Base-by-base conservation (phyloP, 2,329 filamentous ascomycete genomes). In the Claviceps lovelessii region DNA sequence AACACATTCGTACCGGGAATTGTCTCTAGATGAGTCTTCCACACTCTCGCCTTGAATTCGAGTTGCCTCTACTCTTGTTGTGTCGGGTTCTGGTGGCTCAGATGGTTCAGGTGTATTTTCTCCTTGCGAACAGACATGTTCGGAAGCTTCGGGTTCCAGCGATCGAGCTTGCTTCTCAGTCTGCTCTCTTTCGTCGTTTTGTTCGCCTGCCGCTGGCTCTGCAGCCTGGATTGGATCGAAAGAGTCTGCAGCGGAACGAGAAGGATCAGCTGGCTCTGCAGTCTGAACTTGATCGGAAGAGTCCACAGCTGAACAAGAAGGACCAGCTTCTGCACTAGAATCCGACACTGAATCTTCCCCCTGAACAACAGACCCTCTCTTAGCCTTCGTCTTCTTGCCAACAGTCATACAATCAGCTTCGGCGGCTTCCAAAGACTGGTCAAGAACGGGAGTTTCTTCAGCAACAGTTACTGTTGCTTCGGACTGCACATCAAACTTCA, bases 101-200 rank as follows among this genome's bases (percentile, higher is more conserved):
- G 63, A 63, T 37, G 60, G 56, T 28, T 65, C 61, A 23, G 60
- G 17, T 17, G 61, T 59, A 17, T 46, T 50, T 29, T 66, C 62
- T n/a, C 57, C 62, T 52, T 70, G 67, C 5, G 65, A 63, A 47
- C 68, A 68, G 10, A 69, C 57, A 10, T 63, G 63, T 55, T 68
- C 66, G 13, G 67, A 68, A 17, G 63, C 37, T 39, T 64, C 57
- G 3, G 65, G 23, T 49, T 49, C 5, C 46, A 52, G 10, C 28
- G 44, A 8, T 51, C 28, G 23, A 39, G 49, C 13, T 57, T 60
- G 19, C n/a, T 53, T 11, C 53, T 31, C 17, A 23, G n/a, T 17
- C 35, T 39, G 45, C 31, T 41, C 17, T 37, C 51, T 19, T 4
- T 45, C 47, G 31, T 49, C 50, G 23, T 0, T 5, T n/a, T 39